Evolutionary conservation across 805 yeast species (phyloP), one percentile per base, ranked within the genome.

Genomic region (Spathaspora sp.): DNA sequence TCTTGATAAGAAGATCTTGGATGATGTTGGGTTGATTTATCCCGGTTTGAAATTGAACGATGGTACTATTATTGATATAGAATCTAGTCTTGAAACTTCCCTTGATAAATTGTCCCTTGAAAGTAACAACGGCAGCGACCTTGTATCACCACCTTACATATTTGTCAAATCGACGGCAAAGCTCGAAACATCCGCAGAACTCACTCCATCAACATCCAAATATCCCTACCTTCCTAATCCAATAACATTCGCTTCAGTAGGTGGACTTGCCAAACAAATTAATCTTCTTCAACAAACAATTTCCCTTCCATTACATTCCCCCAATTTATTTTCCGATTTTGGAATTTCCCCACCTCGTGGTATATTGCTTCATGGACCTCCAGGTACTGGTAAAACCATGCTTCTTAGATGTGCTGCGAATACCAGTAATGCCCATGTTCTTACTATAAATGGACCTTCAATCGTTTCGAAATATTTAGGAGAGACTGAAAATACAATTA

Each of bases 371-470:
- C 96, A 93, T 69, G 99, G 99, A 0, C 96, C 97, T 2, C 94
- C 98, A 2, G 99, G 99, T 3, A 93, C 97, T 0, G 99, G 99
- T 48, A 93, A 93, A 65, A 88, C 97, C 0, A 82, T 92, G 89
- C 76, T 94, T 7, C 73, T 94, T 38, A 79, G 88, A 50, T 86
- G 96, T 26, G 96, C 97, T 0, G 77, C 82, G 55, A 93, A 87
- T 52, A 38, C 45, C 12, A 73, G 80, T 1, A 79, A 86, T 54
- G 96, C 96, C 0, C 99, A 93, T 66, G 83, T 93, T 0, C 75
- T 94, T 44, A 84, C 87, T 2, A 86, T 94, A 20, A 87, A 88
- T 64, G 97, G 97, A 0, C 96, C 97, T 1, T 84, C 96, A 1
- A 87, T 94, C 48, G 93, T 92, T 2, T 89, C 97, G 7, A 92